Evolutionary conservation across 257 asterid genomes (phyloP).

Genomic region (Solanum pennellii): DNA sequence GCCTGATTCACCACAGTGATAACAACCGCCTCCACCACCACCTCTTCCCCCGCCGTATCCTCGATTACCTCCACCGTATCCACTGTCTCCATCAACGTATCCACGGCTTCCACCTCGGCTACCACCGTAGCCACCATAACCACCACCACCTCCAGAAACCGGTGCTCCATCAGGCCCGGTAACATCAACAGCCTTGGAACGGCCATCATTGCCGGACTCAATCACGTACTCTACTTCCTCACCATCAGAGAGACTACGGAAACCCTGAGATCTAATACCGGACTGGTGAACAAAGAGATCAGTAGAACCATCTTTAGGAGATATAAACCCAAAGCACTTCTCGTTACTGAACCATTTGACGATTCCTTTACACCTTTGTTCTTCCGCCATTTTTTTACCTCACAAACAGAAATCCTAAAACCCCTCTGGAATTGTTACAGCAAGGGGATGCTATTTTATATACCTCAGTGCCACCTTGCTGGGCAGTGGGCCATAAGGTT

Average conservation of each 20-base stretch:
- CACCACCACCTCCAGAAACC: constrained; percentile 12
- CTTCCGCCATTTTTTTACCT: constrained; percentile 15
- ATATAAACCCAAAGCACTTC: constrained; percentile 77
- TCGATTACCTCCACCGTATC: constrained; percentile 3
- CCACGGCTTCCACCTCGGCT: constrained; percentile 2
- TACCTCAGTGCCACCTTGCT: not conserved
- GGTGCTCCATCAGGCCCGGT: constrained; percentile 30
- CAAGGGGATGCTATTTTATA: not conserved
- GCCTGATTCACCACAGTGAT: constrained; percentile 22
- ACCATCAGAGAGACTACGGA: constrained; percentile 61
- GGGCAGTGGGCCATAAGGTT: not conserved
- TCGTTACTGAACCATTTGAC: constrained; percentile 83
- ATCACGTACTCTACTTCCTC: constrained; percentile 59
- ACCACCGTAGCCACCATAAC: not conserved
- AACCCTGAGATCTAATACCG: constrained; percentile 55
- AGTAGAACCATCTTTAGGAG: constrained; percentile 57
- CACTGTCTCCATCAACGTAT: constrained; percentile 1
- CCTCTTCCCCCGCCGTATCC: constrained; percentile 6
- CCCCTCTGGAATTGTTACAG: not conserved
- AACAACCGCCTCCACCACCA: constrained; percentile 10
- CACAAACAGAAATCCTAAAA: not conserved
- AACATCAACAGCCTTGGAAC: constrained; percentile 32
- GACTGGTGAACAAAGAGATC: constrained; percentile 85
- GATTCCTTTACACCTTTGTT: constrained; percentile 32
- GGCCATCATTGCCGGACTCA: constrained; percentile 22